Percentiles rank a stretch among this genome's conserved stretches.
phyloP scores from a whole-genome alignment of 164 flowering plant genomes.

The Magnolia sinica region DNA sequence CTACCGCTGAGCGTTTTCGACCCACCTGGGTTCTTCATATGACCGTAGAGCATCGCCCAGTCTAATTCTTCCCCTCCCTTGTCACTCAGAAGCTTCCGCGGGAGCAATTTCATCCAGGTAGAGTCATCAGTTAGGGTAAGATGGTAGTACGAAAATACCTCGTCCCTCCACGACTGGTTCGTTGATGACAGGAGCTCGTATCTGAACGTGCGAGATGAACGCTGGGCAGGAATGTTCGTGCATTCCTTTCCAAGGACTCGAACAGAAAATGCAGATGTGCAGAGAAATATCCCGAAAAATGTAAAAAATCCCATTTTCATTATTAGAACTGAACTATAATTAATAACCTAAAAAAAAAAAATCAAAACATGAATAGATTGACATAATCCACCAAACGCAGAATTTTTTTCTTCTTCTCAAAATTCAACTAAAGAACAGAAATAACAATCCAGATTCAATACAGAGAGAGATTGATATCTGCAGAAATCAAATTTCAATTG shows the following conservation, averaged over 20 bases:
- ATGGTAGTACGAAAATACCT: conserved; percentile 57
- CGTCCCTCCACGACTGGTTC: conserved; percentile 61
- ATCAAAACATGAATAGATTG: too few species aligned
- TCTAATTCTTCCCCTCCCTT: conserved; percentile 25
- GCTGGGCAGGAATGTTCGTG: conserved; percentile 51
- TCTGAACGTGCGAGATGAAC: conserved; percentile 59
- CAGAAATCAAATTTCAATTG: background rate
- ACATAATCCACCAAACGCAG: too few species aligned
- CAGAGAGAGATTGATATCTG: too few species aligned
- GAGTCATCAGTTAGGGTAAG: conserved; percentile 70
- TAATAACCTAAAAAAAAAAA: too few species aligned
- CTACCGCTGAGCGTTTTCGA: conserved; percentile 7
- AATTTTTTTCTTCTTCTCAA: background rate
- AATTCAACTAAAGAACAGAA: background rate
- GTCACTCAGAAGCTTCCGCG: conserved; percentile 53
- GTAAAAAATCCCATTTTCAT: background rate
- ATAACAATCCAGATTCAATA: too few species aligned
- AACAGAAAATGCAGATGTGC: background rate
- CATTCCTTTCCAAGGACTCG: conserved; percentile 49
- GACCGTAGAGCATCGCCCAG: conserved; percentile 63
- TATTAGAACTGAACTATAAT: too few species aligned
- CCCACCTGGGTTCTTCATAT: conserved; percentile 40
- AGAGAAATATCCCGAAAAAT: background rate
- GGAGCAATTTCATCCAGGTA: conserved; percentile 59
- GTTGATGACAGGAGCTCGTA: conserved; percentile 48